Base-by-base conservation (phyloP, 23 red algal species). In the Chondrus crispus region DNA sequence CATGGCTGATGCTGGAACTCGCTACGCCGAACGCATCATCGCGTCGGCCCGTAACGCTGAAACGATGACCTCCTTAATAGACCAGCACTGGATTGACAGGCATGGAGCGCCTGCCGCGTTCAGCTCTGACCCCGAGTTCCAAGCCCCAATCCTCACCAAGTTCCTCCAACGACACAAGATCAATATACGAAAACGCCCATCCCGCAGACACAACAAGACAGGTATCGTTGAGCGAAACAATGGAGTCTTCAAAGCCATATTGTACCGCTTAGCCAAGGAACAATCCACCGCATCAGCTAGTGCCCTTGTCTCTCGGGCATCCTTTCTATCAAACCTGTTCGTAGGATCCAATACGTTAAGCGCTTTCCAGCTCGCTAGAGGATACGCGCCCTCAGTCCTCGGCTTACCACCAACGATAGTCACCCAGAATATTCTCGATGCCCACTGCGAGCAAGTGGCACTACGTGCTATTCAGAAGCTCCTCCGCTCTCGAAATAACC, bases 281-380 rank as follows among this genome's bases (percentile, higher is more conserved):
- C 37, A 76, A 24, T 8, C 71, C 7, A 24, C 28, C 5, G 5
- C 71, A 43, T 76, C 71, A 12, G 7, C 24, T 40, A 76, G 39
- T n/a, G 62, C 70, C 1, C 22, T 88, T 41, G 46, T 88, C 22
- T n/a, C 42, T 47, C 66, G 84, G 37, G 68, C 20, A 35, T 88
- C 62, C 22, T 88, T 88, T 55, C 46, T 88, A 46, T 53, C 37
- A 2, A 88, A 48, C 46, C 43, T 49, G 13, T 88, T 88, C 37
- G 42, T 74, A 24, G 84, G 4, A 6, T 68, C 24, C 8, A 68
- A 36, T 13, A 58, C 70, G 18, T 38, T 88, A 16, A 88, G 62
- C 20, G 38, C 29, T 16, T 88, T 88, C 45, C 84, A 73, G 22
- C 49, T 88, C 32, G 84, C 62, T 5, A 46, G 84, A 75, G 84